Evolutionary conservation across 257 asterid species (phyloP), one percentile per base, ranked within the genome.

Genomic region (Solanum bulbocastanum): DNA sequence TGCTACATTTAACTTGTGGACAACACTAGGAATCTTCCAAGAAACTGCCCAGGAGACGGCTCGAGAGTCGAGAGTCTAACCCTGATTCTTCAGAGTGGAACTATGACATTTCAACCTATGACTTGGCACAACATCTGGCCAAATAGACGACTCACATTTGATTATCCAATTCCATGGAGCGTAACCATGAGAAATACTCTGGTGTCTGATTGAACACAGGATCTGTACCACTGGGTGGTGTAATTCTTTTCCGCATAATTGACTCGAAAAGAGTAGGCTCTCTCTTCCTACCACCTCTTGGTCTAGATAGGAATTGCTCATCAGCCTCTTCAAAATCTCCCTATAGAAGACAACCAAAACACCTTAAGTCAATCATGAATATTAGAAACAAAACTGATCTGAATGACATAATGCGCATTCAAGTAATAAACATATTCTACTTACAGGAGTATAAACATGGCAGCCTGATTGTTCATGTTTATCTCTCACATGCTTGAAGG

Each of bases 401-500:
- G 5, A 27, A 22, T 46, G 65, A 15, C 84, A 25, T 27, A 60
- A 22, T 79, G 66, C 16, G 85, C 66, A 25, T 25, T 27, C 66
- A 44, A 79, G 40, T 22, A 78, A 42, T 65, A 78, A 12, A 73
- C 39, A 65, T 25, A 16, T 58, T 12, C 3, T 33, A 75, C 98
- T 93, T 91, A 96, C 99, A 0, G 85, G 90, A 15, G 94, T 92
- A 88, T 89, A 94, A 37, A 90, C 86, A 88, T 97, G 99, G 92
- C 91, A 86, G 33, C 95, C 96, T 2, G 99, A 93, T 83, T 89
- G 91, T 88, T 97, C 99, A 62, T 97, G 99, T 15, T 91, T 94
- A 91, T 97, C 95, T 91, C 98, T 92, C 82, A 95, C 99, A 5
- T 97, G 99, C 88, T 96, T 97, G 93, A 91, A 97, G 15, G 98